A percentile compares a stretch with the other conserved stretches of the same genome.
These are phyloP conservation scores for Xerophyta viscosa DNA, from an alignment of 106 monocot species.

Conservation along the genomic window DNA sequence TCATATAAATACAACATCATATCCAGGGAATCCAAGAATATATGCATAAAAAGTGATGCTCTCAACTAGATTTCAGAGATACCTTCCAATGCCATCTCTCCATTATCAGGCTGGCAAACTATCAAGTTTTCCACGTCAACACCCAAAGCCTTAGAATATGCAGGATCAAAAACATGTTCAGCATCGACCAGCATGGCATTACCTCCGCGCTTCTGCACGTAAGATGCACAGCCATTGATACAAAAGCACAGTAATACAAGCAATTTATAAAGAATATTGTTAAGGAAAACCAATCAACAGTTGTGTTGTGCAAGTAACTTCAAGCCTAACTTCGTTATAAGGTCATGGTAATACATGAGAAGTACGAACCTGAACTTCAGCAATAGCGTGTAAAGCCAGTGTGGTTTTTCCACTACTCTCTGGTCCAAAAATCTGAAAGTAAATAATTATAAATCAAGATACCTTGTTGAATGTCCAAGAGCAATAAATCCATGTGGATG, in stretches of 20 bases:
- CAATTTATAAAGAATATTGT: no score
- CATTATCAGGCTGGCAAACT: constrained; percentile 98
- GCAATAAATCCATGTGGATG: no score
- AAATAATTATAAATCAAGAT: not conserved
- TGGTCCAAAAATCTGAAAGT: constrained; percentile 79
- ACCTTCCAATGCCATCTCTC: constrained; percentile 99
- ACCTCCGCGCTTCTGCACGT: constrained; percentile 82
- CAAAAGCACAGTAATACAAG: not conserved
- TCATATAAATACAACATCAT: no score
- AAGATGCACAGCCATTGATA: not conserved
- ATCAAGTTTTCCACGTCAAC: constrained; percentile 97
- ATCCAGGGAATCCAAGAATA: no score
- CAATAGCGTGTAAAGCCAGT: constrained; percentile 95
- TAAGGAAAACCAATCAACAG: no score
- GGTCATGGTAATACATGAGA: no score
- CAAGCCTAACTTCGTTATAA: no score
- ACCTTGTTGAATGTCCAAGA: no score
- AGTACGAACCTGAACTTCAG: constrained; percentile 82
- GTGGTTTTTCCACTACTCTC: constrained; percentile 99
- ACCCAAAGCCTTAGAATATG: constrained; percentile 89
- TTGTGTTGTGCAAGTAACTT: no score
- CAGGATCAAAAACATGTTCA: constrained; percentile 97
- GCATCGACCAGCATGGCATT: constrained; percentile 99
- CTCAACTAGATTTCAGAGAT: constrained; percentile 13
- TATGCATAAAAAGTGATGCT: no score